Conservation (phyloP, 495 filamentous ascomycete genomes). For the Cairneyella variabilis region DNA sequence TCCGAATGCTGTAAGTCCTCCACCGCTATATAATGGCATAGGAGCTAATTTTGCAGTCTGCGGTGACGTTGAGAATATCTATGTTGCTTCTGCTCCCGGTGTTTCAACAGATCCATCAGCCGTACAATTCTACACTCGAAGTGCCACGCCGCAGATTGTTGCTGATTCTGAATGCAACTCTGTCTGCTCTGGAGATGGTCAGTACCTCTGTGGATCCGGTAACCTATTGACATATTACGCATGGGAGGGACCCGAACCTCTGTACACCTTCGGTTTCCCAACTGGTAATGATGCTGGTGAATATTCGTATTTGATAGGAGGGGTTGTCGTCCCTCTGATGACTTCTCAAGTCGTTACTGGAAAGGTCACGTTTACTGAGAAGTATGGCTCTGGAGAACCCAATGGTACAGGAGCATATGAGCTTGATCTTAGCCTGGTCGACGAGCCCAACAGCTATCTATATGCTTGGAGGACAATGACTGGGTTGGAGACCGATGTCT, state of each 20-base stretch:
- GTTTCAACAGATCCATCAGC: neutral
- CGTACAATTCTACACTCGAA: constrained; percentile 1
- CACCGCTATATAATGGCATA: constrained; percentile 16
- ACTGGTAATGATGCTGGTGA: constrained; percentile 48
- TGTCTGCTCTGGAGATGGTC: constrained; percentile 49
- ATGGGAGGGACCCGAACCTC: constrained; percentile 23
- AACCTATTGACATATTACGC: constrained; percentile 48
- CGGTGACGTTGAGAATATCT: too few relatives aligned
- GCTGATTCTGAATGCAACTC: constrained; percentile 54
- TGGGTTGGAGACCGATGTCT: constrained; percentile 59
- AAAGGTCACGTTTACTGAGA: constrained; percentile 63
- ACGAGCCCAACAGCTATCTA: constrained; percentile 21
- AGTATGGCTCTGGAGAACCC: constrained; percentile 49
- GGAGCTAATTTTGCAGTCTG: too few relatives aligned
- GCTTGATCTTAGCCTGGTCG: constrained; percentile 43
- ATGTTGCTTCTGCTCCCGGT: neutral
- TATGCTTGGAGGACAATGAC: constrained; percentile 59
- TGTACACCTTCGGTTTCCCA: constrained; percentile 31
- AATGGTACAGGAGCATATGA: constrained; percentile 66
- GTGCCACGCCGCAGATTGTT: constrained; percentile 9
- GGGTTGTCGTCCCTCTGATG: constrained; percentile 59
- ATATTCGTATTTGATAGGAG: constrained; percentile 50
- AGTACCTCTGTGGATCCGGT: constrained; percentile 51
- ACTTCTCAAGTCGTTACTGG: constrained; percentile 54
- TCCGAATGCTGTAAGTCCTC: constrained; percentile 34